Conservation (phyloP, 345 rosid species). For the Turnera subulata region DNA sequence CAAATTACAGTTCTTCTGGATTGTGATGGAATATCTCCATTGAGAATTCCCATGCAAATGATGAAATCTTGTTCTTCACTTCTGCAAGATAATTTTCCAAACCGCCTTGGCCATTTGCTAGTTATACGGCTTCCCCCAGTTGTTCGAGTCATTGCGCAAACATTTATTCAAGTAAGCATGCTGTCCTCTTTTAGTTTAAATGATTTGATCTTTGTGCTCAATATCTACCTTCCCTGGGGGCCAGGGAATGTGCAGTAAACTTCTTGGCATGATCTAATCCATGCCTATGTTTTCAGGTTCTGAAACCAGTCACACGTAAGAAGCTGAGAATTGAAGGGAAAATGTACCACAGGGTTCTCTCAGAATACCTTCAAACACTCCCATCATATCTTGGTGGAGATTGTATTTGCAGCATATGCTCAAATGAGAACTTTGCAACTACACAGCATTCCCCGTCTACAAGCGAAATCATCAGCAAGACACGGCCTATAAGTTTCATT, state of each 20-base stretch:
- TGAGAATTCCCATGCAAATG: conserved; percentile 87
- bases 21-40: conserved; percentile 82
- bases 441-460: conserved; percentile 11
- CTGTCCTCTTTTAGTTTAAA: not conserved
- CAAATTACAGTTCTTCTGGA: conserved; percentile 81
- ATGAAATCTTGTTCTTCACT: conserved; percentile 78
- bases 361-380: conserved; percentile 56
- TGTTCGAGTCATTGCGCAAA: conserved; percentile 77
- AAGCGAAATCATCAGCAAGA: conserved; percentile 22
- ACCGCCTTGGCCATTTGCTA: conserved; percentile 74
- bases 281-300: conserved; percentile 41
- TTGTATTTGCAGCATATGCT: conserved; percentile 68
- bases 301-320: conserved; percentile 71
- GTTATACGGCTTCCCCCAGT: conserved; percentile 86
- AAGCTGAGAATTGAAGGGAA: conserved; percentile 86
- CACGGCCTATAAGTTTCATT: conserved; percentile 13
- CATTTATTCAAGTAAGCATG: conserved; percentile 71
- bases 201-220: not conserved
- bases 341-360: conserved; percentile 48
- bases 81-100: conserved; percentile 90
- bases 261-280: not conserved
- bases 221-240: not conserved
- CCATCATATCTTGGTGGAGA: conserved; percentile 85
- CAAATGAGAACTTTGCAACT: conserved; percentile 18
- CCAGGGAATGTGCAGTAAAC: too few species aligned